phyloP scores from a whole-genome alignment of 2,329 filamentous ascomycete genomes.

The Xylaria sp. region DNA sequence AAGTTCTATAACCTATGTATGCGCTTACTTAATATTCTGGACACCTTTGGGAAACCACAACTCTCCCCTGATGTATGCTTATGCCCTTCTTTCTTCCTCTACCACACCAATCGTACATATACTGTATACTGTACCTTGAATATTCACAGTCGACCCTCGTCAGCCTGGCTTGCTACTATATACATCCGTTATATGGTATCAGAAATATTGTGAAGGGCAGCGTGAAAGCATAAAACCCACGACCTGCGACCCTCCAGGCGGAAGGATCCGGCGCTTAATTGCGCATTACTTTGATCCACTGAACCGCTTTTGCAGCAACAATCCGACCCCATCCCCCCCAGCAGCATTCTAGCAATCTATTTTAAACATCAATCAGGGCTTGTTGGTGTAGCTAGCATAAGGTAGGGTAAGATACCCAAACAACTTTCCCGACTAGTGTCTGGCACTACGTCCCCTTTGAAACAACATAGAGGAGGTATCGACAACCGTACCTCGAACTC shows the following conservation, averaged over 20 bases:
- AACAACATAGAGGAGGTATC: conserved; percentile 9
- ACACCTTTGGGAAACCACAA: not conserved
- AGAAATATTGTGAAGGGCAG: not conserved
- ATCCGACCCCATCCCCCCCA: conserved; percentile 17
- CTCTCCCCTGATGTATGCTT: not conserved
- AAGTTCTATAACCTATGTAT: too few species aligned
- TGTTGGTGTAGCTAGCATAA: conserved; percentile 10
- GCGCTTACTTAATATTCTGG: not conserved
- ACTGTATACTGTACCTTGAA: not conserved
- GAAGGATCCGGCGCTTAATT: conserved; percentile 32
- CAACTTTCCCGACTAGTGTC: conserved; percentile 4
- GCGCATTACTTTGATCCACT: conserved; percentile 20
- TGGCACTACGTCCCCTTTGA: conserved; percentile 17
- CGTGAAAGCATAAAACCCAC: conserved; percentile 4
- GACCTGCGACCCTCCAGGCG: not conserved
- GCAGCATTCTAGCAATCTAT: conserved; percentile 29
- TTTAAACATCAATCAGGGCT: conserved; percentile 30
- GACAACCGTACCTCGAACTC: not conserved
- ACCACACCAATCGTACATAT: conserved; percentile 10
- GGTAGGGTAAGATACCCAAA: conserved; percentile 18
- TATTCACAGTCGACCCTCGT: not conserved
- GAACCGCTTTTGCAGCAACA: conserved; percentile 15
- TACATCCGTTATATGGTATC: too few species aligned
- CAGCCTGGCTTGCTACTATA: not conserved
- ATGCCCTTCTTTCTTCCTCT: conserved; percentile 1